Evolutionary conservation across 768 basidiomycete species (phyloP).

Genomic region (Neoboletus magnificus): DNA sequence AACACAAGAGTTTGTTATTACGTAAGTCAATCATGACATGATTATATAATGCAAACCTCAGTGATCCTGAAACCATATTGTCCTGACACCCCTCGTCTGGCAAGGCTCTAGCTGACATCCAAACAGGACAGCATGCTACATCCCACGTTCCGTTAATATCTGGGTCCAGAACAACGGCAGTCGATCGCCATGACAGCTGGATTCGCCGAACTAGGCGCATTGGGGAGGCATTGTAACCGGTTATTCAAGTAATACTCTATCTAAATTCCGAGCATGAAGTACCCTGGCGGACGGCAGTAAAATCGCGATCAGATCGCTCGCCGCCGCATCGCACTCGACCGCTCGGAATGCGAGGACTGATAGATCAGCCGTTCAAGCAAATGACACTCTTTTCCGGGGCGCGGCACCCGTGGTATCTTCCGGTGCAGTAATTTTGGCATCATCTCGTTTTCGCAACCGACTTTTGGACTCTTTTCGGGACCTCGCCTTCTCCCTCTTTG

Average conservation of each 20-base stretch:
- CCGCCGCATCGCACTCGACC: constrained; percentile 4
- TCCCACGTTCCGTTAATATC: constrained; percentile 13
- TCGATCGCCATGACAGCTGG: constrained; percentile 17
- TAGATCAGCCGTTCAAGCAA: constrained; percentile 23
- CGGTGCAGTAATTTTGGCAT: constrained; percentile 10
- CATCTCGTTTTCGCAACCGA: constrained; percentile 11
- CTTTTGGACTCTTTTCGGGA: constrained; percentile 24
- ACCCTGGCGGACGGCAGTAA: constrained; percentile 8
- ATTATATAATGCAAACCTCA: constrained; percentile 8
- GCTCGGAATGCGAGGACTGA: constrained; percentile 20
- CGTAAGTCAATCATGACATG: background rate
- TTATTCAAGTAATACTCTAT: constrained; percentile 15
- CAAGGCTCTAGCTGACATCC: background rate
- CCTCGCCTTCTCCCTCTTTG: constrained; percentile 40
- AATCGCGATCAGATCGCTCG: constrained; percentile 28
- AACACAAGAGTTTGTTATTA: constrained; percentile 2
- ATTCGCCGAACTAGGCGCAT: constrained; percentile 20
- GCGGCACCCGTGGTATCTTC: constrained; percentile 6
- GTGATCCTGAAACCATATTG: background rate
- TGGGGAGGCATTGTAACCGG: constrained; percentile 4
- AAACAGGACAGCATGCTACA: background rate
- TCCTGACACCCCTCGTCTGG: constrained; percentile 1
- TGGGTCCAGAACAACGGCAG: constrained; percentile 10
- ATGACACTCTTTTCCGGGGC: constrained; percentile 35
- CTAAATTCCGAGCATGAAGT: constrained; percentile 2